These are phyloP conservation scores for Exophiala mesophila DNA, from an alignment of 2,329 filamentous ascomycete genomes.

Conservation along the genomic window DNA sequence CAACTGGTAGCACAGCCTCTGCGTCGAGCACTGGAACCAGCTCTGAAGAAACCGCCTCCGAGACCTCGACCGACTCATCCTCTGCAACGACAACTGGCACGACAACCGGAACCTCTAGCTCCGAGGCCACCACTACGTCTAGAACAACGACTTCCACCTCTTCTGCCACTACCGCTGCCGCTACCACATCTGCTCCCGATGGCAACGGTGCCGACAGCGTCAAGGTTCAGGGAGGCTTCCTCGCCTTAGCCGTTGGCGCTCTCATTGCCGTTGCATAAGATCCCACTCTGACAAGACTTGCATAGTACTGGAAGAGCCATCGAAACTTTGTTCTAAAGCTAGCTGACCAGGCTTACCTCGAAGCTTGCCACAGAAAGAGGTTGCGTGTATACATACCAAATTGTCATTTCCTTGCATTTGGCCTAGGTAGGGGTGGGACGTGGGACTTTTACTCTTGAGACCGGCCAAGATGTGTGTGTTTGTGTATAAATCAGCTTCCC, in stretches of 20 bases:
- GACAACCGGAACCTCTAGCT: conserved; percentile 20
- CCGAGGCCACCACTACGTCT: conserved; percentile 11
- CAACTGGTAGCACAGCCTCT: conserved; percentile 25
- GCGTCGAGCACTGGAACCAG: conserved; percentile 9
- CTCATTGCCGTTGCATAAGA: conserved; percentile 36
- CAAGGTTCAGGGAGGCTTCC: conserved; percentile 34
- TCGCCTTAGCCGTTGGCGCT: conserved; percentile 34
- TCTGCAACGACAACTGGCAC: conserved; percentile 12
- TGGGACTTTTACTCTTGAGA: too few relatives aligned
- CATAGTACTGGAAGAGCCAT: background rate
- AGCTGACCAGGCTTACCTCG: too few relatives aligned
- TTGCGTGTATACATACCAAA: too few relatives aligned
- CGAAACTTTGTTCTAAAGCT: too few relatives aligned
- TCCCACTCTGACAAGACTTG: too few relatives aligned
- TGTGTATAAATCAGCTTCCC: too few relatives aligned
- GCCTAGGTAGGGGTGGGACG: too few relatives aligned
- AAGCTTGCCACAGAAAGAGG: too few relatives aligned
- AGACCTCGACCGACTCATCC: conserved; percentile 20
- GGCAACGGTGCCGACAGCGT: conserved; percentile 27
- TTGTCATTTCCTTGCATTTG: too few relatives aligned
- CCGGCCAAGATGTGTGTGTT: too few relatives aligned
- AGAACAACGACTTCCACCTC: conserved; percentile 9
- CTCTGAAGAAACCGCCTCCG: conserved; percentile 21
- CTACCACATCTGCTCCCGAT: conserved; percentile 34
- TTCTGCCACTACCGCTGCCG: conserved; percentile 12